A percentile compares a stretch with the other conserved stretches of the same genome.
Evolutionary conservation across 2,329 filamentous ascomycete species (phyloP).

Genomic region (Tolypocladium capitatum): DNA sequence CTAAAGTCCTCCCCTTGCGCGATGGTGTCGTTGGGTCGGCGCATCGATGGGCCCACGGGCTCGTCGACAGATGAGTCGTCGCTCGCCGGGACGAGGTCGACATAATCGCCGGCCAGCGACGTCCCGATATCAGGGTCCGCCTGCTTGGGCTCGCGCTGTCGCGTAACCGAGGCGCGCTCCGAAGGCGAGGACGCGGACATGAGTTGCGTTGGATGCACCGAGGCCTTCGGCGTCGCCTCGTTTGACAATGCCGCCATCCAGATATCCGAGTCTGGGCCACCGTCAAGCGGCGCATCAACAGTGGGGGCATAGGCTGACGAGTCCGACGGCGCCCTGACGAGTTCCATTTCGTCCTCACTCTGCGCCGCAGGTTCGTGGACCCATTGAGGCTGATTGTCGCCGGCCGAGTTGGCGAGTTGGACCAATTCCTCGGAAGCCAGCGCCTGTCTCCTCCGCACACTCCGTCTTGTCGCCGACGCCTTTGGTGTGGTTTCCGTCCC

Average conservation of each 20-base stretch:
- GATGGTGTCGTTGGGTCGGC: conserved; percentile 25
- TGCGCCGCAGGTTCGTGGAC: conserved; percentile 5
- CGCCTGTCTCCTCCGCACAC: conserved; percentile 10
- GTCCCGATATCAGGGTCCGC: conserved; percentile 5
- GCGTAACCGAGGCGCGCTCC: neutral
- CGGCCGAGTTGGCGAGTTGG: conserved; percentile 11
- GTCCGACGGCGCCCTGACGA: conserved; percentile 8
- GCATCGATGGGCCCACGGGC: conserved; percentile 9
- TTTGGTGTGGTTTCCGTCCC: conserved; percentile 7
- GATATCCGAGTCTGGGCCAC: conserved; percentile 25
- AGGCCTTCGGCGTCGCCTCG: conserved; percentile 20
- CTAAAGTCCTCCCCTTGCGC: conserved; percentile 42
- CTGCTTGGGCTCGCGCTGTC: conserved; percentile 1
- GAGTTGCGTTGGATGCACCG: conserved; percentile 4
- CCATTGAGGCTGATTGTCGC: conserved; percentile 5
- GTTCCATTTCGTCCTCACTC: conserved; percentile 16
- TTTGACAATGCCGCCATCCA: conserved; percentile 31
- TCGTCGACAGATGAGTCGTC: conserved; percentile 21
- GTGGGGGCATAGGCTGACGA: conserved; percentile 2
- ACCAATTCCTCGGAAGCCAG: conserved; percentile 14
- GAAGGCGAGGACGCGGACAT: conserved; percentile 4
- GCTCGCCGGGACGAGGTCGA: conserved; percentile 16
- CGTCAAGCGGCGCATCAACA: conserved; percentile 3
- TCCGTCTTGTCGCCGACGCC: conserved; percentile 5
- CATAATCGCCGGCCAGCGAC: conserved; percentile 13